Base-by-base conservation (phyloP, 2,329 filamentous ascomycete genomes). In the Aphanocladium album region DNA sequence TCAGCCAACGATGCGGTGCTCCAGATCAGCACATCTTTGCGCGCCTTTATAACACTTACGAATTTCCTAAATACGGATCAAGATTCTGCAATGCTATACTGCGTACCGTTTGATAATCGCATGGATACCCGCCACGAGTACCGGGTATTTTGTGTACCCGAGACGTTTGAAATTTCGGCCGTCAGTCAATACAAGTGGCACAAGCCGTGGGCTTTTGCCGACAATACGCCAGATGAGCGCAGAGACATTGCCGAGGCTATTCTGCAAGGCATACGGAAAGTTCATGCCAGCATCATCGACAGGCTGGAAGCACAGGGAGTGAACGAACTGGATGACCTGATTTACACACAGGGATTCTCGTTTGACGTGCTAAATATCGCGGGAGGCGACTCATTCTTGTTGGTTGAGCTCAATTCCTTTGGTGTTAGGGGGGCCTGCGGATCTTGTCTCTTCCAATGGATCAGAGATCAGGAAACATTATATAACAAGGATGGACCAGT, bases 341-440 rank as follows among this genome's bases (percentile, higher is more conserved):
- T 79, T 23, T 58, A 73, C 21, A 60, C 67, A 23, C 73, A 79
- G 60, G 77, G 77, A 0, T 75, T 79, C 50, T 72, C 71, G 4
- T 80, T 80, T 62, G 77, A 81, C 63, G 66, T 79, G 17, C 68
- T 73, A 17, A 75, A 72, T 51, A 68, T 76, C 27, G 68, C 74
- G 41, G 63, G 66, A 3, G 57, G 56, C 0, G 60, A 64, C 1
- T 62, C 64, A 0, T 57, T 65, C 41, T 64, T 72, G 66, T 65
- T 80, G n/a, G 70, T 80, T 16, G 76, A 81, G 65, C 66, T 80
- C 39, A 80, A 80, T 59, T 72, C 71, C 1, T 80, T 80, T 64
- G 78, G 78, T 0, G 73, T 71, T 2, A 69, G 74, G 63, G 77
- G 74, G 23, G 73, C 71, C 3, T 79, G 77, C 67, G 77, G 79